phyloP scores from a whole-genome alignment of 2,329 filamentous ascomycete species.

The Fusarium brevicatenulatum region DNA sequence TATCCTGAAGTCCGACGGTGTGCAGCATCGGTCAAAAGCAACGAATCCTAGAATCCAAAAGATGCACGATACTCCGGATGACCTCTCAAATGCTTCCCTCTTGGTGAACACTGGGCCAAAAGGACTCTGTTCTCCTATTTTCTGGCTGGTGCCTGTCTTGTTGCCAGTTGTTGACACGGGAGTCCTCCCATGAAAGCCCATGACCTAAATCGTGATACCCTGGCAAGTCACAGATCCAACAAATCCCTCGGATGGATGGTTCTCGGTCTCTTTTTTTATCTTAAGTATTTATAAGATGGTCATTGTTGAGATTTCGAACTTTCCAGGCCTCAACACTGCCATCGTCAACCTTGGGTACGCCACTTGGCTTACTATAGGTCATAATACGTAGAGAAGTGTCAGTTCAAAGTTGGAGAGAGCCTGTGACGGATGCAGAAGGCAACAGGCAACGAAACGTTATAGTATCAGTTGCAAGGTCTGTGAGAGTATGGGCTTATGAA shows the following conservation, averaged over 20 bases:
- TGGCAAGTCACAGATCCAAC: conserved; percentile 52
- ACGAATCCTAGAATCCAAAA: background rate
- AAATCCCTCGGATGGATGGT: conserved; percentile 42
- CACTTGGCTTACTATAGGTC: conserved; percentile 21
- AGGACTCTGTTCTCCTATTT: background rate
- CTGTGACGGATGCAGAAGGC: conserved; percentile 11
- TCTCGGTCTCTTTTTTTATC: conserved; percentile 3
- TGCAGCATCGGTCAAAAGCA: background rate
- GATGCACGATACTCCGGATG: background rate
- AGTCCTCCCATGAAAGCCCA: conserved; percentile 20
- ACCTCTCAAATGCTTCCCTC: background rate
- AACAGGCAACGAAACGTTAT: conserved; percentile 2
- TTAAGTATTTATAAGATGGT: background rate
- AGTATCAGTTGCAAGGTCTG: background rate
- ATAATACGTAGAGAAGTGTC: conserved; percentile 12
- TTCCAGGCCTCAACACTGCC: conserved; percentile 48
- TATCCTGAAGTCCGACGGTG: background rate
- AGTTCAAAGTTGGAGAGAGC: conserved; percentile 11
- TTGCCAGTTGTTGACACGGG: background rate
- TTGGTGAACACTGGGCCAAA: background rate
- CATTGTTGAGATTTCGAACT: conserved; percentile 38
- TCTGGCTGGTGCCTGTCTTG: background rate
- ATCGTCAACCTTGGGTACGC: conserved; percentile 19
- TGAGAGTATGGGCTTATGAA: background rate
- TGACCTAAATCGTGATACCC: background rate